Evolutionary conservation across 2,329 filamentous ascomycete species (phyloP).

Genomic region (Exophiala oligosperma): DNA sequence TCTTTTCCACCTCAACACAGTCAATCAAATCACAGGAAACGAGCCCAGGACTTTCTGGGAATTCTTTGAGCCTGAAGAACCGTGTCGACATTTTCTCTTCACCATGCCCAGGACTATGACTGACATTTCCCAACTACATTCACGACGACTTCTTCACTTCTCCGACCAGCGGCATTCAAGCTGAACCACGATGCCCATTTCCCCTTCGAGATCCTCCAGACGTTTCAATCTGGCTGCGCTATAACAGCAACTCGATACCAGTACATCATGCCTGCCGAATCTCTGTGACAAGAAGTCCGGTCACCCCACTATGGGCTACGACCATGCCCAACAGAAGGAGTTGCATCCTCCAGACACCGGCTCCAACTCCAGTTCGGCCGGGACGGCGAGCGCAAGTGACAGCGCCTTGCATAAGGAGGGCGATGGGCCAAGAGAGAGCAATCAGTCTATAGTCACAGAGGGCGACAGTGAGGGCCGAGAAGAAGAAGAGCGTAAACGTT

Average conservation of each 20-base stretch:
- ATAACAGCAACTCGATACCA: not conserved
- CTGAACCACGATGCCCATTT: not conserved
- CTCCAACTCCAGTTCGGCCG: slow-evolving; percentile 16
- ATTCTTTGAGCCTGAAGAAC: not conserved
- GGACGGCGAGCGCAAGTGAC: slow-evolving; percentile 6
- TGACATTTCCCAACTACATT: not conserved
- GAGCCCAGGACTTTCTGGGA: not conserved
- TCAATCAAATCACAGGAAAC: not conserved
- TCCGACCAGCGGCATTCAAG: not conserved
- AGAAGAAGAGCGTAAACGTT: slow-evolving; percentile 8
- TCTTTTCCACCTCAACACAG: not conserved
- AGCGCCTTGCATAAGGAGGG: slow-evolving; percentile 11
- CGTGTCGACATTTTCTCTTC: not conserved
- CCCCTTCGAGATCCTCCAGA: not conserved
- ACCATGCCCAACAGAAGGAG: slow-evolving; percentile 22
- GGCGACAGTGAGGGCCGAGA: slow-evolving; percentile 14
- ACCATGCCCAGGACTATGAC: not conserved
- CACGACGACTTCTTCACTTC: not conserved
- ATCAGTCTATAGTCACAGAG: slow-evolving; percentile 4
- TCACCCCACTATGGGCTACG: slow-evolving; percentile 19
- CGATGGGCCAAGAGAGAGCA: slow-evolving; percentile 10
- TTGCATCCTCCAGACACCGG: slow-evolving; percentile 10
- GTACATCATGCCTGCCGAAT: slow-evolving; percentile 7
- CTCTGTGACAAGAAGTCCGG: slow-evolving; percentile 3
- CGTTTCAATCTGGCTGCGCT: not conserved